phyloP scores from a whole-genome alignment of 768 basidiomycete genomes.

The Phanerochaete carnosa region DNA sequence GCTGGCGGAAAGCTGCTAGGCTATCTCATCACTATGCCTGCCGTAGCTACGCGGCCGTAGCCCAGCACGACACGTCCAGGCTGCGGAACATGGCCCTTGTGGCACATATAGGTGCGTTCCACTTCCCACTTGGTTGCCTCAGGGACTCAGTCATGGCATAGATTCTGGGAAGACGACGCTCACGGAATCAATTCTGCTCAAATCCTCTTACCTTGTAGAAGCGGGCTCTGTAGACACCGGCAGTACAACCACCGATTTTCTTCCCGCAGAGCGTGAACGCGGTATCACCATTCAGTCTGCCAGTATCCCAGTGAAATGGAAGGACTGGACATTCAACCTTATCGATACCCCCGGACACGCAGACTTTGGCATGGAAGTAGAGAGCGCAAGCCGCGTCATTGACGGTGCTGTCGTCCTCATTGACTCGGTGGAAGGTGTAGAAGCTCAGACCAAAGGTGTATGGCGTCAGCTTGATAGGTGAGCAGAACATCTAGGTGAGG shows the following conservation, averaged over 20 bases:
- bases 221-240: constrained; percentile 87
- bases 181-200: constrained; percentile 81
- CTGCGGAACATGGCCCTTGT: constrained; percentile 82
- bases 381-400: constrained; percentile 86
- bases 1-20: not conserved
- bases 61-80: constrained; percentile 32
- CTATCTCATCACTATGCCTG: not conserved
- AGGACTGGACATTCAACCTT: constrained; percentile 80
- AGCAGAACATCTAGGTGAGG: constrained; percentile 36
- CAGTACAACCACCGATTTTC: constrained; percentile 87
- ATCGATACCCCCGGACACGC: constrained; percentile 92
- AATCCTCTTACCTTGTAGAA: constrained; percentile 65
- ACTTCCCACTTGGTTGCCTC: not conserved
- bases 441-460: constrained; percentile 86
- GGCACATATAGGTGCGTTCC: constrained; percentile 75
- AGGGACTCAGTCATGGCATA: constrained; percentile 25
- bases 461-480: constrained; percentile 87
- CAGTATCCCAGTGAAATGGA: constrained; percentile 86
- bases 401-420: constrained; percentile 88
- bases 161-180: constrained; percentile 90
- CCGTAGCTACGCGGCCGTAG: constrained; percentile 17
- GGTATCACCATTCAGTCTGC: constrained; percentile 93
- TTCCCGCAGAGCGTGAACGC: constrained; percentile 85
- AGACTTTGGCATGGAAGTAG: constrained; percentile 97
- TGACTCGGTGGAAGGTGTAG: constrained; percentile 90